Conservation (phyloP, 257 asterid genomes). For the Ehretia macrophylla region DNA sequence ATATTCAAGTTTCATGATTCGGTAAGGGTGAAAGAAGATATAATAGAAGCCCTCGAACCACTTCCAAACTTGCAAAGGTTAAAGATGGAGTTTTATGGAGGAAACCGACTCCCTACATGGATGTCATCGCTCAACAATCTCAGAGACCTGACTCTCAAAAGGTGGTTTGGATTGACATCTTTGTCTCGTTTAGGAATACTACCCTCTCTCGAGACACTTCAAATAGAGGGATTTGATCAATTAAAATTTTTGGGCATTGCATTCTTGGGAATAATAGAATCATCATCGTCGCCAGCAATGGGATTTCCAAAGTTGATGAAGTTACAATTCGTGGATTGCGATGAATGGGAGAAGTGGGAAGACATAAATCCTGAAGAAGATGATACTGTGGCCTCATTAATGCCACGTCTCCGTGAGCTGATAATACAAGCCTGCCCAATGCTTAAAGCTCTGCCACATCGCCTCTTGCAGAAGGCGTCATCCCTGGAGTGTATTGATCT, state of each 20-base stretch:
- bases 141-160: background rate
- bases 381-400: background rate
- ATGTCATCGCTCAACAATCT: background rate
- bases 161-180: background rate
- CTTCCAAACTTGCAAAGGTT: background rate
- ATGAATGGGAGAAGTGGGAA: constrained; percentile 3
- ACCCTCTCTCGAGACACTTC: no score
- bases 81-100: background rate
- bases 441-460: background rate
- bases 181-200: background rate
- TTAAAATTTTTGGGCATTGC: background rate
- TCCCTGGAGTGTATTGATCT: background rate
- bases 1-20: background rate
- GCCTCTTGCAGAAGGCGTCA: background rate
- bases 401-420: constrained; percentile 7
- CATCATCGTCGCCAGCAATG: background rate
- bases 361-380: background rate
- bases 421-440: background rate
- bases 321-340: background rate
- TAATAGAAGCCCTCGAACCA: background rate
- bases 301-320: background rate
- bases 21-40: background rate
- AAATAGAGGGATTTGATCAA: background rate
- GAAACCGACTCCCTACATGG: constrained; percentile 1
- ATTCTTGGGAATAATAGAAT: background rate